phyloP scores from a whole-genome alignment of 2,329 filamentous ascomycete species.

The Ascochyta lentis region DNA sequence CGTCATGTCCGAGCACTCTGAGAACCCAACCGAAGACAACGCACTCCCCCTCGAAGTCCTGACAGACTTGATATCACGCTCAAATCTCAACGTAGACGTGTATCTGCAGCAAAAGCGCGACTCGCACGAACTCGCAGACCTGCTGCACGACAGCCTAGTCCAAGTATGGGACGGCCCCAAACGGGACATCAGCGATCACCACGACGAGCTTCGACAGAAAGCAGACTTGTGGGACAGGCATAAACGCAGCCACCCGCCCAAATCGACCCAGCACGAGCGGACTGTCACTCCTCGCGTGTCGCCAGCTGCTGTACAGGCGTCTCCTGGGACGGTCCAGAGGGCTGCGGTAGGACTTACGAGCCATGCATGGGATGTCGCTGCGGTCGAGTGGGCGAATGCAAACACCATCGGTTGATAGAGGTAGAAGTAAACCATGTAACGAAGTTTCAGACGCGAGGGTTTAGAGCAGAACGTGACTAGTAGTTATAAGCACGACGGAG shows the following conservation, averaged over 20 bases:
- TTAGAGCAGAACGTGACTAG: not conserved
- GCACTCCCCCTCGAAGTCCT: slow-evolving; percentile 9
- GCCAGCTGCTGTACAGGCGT: not conserved
- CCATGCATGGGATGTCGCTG: not conserved
- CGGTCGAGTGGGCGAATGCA: not conserved
- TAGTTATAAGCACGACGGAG: not conserved
- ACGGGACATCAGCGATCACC: not conserved
- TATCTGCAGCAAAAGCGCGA: not conserved
- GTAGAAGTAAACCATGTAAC: not conserved
- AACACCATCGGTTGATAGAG: not conserved
- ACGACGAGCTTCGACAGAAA: not conserved
- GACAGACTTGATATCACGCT: not conserved
- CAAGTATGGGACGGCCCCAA: not conserved
- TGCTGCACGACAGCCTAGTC: slow-evolving; percentile 4
- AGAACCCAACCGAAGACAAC: not conserved
- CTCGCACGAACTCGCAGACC: not conserved
- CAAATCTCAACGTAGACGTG: not conserved
- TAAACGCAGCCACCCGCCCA: not conserved
- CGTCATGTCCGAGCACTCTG: not conserved
- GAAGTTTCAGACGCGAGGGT: not conserved
- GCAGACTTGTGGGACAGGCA: not conserved
- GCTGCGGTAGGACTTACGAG: not conserved
- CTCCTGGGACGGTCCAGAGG: not conserved
- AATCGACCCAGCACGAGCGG: not conserved
- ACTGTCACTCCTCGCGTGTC: not conserved